phyloP scores from a whole-genome alignment of 768 basidiomycete genomes.

The Psilocybe azurescens region DNA sequence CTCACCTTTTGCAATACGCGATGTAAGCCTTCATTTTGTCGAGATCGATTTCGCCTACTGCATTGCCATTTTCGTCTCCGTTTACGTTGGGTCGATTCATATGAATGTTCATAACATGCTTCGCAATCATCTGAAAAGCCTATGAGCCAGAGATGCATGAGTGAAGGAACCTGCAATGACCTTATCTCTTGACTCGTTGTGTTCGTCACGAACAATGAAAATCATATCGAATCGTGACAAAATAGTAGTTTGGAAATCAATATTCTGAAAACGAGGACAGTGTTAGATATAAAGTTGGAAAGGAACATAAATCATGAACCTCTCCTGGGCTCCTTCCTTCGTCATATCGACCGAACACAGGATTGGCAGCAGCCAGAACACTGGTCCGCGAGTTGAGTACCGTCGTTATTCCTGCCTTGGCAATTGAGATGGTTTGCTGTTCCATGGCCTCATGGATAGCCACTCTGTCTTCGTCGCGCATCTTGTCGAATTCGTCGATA shows the following conservation, averaged over 20 bases:
- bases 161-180: slow-evolving; percentile 46
- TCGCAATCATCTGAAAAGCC: slow-evolving; percentile 79
- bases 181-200: slow-evolving; percentile 91
- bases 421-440: slow-evolving; percentile 99
- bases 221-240: slow-evolving; percentile 99
- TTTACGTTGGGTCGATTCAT: slow-evolving; percentile 87
- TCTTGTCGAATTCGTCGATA: slow-evolving; percentile 99
- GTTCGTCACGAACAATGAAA: slow-evolving; percentile 98
- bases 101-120: slow-evolving; percentile 98
- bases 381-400: slow-evolving; percentile 95
- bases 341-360: slow-evolving; percentile 97
- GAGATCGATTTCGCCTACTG: slow-evolving; percentile 87
- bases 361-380: slow-evolving; percentile 96
- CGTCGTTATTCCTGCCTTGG: slow-evolving; percentile 98
- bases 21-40: slow-evolving; percentile 99
- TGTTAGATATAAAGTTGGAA: slow-evolving; percentile 5
- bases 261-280: slow-evolving; percentile 63
- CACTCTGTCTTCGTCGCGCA: slow-evolving; percentile 98
- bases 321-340: slow-evolving; percentile 96
- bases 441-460: slow-evolving; percentile 99
- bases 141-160: slow-evolving; percentile 8
- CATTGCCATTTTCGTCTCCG: slow-evolving; percentile 65
- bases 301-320: slow-evolving; percentile 41
- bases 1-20: slow-evolving; percentile 91
- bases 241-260: slow-evolving; percentile 98